Conservation (phyloP, 2,329 filamentous ascomycete species). For the Claviceps maximensis region DNA sequence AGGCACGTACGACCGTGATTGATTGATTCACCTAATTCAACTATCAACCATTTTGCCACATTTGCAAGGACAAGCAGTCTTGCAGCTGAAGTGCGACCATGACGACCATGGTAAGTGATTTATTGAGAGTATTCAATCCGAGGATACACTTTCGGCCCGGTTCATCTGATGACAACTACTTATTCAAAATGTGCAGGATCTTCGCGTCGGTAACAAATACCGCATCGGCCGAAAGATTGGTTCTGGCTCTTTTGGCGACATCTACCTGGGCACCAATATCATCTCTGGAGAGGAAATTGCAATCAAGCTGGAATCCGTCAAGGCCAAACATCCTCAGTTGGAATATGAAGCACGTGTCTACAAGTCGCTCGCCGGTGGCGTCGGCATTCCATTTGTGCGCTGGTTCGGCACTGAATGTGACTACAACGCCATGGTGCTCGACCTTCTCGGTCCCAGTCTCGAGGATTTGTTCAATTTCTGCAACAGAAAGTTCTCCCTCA, state of each 20-base stretch:
- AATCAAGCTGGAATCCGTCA: constrained; percentile 98
- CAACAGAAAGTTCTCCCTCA: constrained; percentile 98
- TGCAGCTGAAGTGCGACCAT: constrained; percentile 21
- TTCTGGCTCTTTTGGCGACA: constrained; percentile 93
- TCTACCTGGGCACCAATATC: constrained; percentile 98
- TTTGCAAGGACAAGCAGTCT: constrained; percentile 12
- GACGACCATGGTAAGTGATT: constrained; percentile 38
- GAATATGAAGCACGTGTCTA: constrained; percentile 97
- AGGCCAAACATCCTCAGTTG: constrained; percentile 97
- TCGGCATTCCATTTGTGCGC: constrained; percentile 95
- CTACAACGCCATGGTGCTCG: constrained; percentile 99
- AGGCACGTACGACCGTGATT: neutral
- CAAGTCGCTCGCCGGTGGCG: constrained; percentile 81
- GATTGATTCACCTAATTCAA: neutral
- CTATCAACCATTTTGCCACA: constrained; percentile 6
- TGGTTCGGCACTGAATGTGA: constrained; percentile 99
- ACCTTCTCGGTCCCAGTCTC: constrained; percentile 86
- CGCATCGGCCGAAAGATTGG: constrained; percentile 98
- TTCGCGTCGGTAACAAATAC: constrained; percentile 99
- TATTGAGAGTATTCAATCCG: too few relatives aligned
- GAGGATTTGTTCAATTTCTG: constrained; percentile 99
- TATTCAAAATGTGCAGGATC: constrained; percentile 50
- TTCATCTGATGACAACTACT: neutral
- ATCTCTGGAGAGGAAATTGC: constrained; percentile 99
- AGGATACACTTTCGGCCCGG: too few relatives aligned